These are phyloP conservation scores for Wakefieldia striispora DNA, from an alignment of 768 basidiomycete species.

Conservation along the genomic window DNA sequence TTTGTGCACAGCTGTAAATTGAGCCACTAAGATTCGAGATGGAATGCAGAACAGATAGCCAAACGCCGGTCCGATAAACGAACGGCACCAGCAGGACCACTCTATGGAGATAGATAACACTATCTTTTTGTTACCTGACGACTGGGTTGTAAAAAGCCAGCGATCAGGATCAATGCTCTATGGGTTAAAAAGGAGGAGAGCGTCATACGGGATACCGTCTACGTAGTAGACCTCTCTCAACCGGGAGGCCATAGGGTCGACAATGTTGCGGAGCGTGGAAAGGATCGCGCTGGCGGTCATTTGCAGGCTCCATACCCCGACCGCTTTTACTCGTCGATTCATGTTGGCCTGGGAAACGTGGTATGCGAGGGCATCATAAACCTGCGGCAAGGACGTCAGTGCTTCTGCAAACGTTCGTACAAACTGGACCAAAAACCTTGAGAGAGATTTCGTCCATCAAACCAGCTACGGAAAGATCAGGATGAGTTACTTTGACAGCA, in stretches of 20 bases:
- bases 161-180: slow-evolving; percentile 16
- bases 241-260: slow-evolving; percentile 58
- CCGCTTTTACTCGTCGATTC: slow-evolving; percentile 85
- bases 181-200: slow-evolving; percentile 21
- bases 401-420: neutral
- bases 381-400: slow-evolving; percentile 38
- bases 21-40: too few relatives aligned
- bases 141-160: neutral
- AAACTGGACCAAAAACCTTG: slow-evolving; percentile 49
- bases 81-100: too few relatives aligned
- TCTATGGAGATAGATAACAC: too few relatives aligned
- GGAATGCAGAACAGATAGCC: too few relatives aligned
- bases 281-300: slow-evolving; percentile 89
- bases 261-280: slow-evolving; percentile 68
- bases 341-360: slow-evolving; percentile 91
- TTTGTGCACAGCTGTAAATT: too few relatives aligned
- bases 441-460: slow-evolving; percentile 87
- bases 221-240: slow-evolving; percentile 29
- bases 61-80: neutral
- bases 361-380: slow-evolving; percentile 90
- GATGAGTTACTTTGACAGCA: neutral
- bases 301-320: slow-evolving; percentile 93
- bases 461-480: slow-evolving; percentile 58
- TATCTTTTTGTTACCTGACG: slow-evolving; percentile 5
- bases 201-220: slow-evolving; percentile 33